Conservation (phyloP, 176 grass and related monocot species). For the Poa annua region DNA sequence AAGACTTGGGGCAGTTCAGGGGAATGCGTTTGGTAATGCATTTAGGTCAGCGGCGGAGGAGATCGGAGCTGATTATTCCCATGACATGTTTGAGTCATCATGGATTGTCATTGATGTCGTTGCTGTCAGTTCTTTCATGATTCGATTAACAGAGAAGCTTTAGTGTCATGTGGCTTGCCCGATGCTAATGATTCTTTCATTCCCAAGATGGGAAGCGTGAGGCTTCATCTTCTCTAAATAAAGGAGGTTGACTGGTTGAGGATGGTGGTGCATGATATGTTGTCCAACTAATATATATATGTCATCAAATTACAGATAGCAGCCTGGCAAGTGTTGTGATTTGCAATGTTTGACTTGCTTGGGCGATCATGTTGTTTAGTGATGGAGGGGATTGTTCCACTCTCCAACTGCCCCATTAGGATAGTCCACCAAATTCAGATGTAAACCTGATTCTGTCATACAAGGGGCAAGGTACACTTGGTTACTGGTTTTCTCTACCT, state of each 20-base stretch:
- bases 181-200: conserved; percentile 30
- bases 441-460: conserved; percentile 36
- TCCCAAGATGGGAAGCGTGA: conserved; percentile 13
- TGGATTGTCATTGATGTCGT: conserved; percentile 78
- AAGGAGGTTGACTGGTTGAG: conserved; percentile 27
- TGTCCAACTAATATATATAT: conserved; percentile 9
- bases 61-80: conserved; percentile 67
- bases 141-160: conserved; percentile 80
- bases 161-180: conserved; percentile 42
- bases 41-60: conserved; percentile 72
- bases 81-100: conserved; percentile 94
- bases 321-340: conserved; percentile 34
- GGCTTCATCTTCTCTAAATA: conserved; percentile 29
- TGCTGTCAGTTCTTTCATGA: conserved; percentile 85
- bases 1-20: conserved; percentile 81
- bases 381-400: conserved; percentile 21
- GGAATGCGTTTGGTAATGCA: conserved; percentile 76
- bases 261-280: conserved; percentile 7
- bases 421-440: conserved; percentile 37
- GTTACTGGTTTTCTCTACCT: conserved; percentile 39
- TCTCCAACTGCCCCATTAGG: conserved; percentile 23
- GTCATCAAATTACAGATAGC: conserved; percentile 33
- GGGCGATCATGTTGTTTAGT: conserved; percentile 2
- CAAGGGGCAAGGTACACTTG: conserved; percentile 45
- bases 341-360: conserved; percentile 20